phyloP scores from a whole-genome alignment of 1,284 basidiomycete species.

The Chalciporus sp. region DNA sequence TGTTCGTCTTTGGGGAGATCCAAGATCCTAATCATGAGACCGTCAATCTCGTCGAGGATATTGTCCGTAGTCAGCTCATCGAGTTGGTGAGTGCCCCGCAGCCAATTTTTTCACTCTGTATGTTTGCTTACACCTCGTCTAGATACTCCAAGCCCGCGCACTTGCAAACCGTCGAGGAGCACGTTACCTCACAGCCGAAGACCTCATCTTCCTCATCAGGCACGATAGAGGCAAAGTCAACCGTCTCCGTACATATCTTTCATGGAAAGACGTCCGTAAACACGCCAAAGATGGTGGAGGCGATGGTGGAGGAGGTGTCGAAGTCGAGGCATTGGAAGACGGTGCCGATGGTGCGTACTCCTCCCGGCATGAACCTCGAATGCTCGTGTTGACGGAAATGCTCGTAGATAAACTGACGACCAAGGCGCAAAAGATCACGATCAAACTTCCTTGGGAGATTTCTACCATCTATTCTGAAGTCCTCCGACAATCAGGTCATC shows the following conservation, averaged over 20 bases:
- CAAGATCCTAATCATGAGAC: conserved; percentile 89
- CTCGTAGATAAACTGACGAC: conserved; percentile 72
- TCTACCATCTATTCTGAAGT: conserved; percentile 90
- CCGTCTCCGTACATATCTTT: conserved; percentile 90
- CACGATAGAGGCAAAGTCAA: conserved; percentile 96
- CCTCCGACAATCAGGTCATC: conserved; percentile 66
- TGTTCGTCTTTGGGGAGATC: conserved; percentile 97
- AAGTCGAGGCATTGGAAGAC: conserved; percentile 78
- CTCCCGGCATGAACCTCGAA: neutral
- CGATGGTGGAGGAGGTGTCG: conserved; percentile 76
- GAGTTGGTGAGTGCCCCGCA: conserved; percentile 69
- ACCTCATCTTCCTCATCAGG: conserved; percentile 95
- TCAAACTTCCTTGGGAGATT: conserved; percentile 97
- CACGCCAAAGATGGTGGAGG: conserved; percentile 89
- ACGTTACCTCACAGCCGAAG: conserved; percentile 87
- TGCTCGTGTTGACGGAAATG: neutral
- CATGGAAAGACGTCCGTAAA: conserved; percentile 97
- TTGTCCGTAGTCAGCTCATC: conserved; percentile 91
- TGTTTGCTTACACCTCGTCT: neutral
- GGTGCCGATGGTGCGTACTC: conserved; percentile 64
- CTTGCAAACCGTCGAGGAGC: conserved; percentile 83
- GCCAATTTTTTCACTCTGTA: neutral
- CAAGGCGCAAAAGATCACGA: conserved; percentile 91
- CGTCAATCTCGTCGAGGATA: conserved; percentile 92
- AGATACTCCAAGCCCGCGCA: conserved; percentile 91